Conservation (phyloP, 768 basidiomycete genomes). For the Tulasnella sp. region DNA sequence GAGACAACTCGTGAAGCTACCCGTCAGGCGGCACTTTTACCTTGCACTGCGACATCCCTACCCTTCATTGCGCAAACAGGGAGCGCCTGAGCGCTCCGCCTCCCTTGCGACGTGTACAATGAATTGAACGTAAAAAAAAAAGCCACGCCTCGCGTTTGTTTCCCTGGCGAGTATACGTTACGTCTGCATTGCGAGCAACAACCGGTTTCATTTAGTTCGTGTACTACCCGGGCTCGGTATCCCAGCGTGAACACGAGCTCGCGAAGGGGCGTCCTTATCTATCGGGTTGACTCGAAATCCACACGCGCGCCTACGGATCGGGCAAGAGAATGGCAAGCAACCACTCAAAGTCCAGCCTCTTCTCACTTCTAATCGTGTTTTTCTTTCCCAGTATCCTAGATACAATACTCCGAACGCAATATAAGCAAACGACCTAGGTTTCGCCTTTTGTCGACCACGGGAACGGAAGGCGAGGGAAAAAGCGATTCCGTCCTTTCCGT, state of each 20-base stretch:
- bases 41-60: neutral
- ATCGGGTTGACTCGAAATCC: neutral
- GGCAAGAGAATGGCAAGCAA: neutral
- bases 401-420: neutral
- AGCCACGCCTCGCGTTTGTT: neutral
- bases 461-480: neutral
- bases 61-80: neutral
- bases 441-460: neutral
- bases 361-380: neutral
- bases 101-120: neutral
- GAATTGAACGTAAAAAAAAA: neutral
- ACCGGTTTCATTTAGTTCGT: neutral
- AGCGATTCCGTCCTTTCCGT: neutral
- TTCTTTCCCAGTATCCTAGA: neutral
- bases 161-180: too few relatives aligned
- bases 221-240: too few relatives aligned
- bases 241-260: neutral
- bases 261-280: neutral
- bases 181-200: neutral
- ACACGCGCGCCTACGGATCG: neutral
- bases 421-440: neutral
- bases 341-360: neutral
- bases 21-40: neutral
- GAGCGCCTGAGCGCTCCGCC: neutral
- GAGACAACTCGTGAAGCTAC: neutral